Base-by-base conservation (phyloP, 768 basidiomycete genomes). In the Macrolepiota dolichaula region DNA sequence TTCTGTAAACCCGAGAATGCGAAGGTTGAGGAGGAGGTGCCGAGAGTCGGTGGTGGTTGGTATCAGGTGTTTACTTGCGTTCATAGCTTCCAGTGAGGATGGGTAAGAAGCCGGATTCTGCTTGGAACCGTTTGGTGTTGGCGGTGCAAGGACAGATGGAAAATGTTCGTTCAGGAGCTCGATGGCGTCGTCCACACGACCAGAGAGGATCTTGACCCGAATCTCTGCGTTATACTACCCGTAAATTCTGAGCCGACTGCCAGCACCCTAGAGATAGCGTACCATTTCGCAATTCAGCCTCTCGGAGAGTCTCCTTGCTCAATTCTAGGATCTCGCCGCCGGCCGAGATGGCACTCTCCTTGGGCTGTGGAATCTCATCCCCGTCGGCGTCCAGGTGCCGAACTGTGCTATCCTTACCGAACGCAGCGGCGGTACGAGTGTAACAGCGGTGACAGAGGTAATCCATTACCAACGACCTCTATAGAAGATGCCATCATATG, bases 1-100 rank as follows among this genome's bases (percentile, higher is more conserved):
- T 72, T 98, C 96, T 68, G 92, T 87, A 75, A 97, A 98, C 1
- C 85, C 84, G 44, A 91, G 87, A 51, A 97, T 91, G 53, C 88
- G 89, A 40, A 98, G 85, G 69, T 97, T 95, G 63, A 98, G 81
- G 17, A 79, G 77, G 55, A 96, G 79, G 66, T 94, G 92, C 1
- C 77, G 72, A n/a, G 94, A 89, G 51, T 88, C 80, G 27, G 87
- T 79, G 5, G 93, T 88, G 1, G 84, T 88, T 2, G 85, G 74
- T 25, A 83, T 75, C 22, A 82, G 71, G 64, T 85, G 88, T 59
- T 81, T 72, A 37, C 69, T 70, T 25, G 66, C 76, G 40, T 66
- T 73, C 62, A 67, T 76, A 62, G 70, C 68, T 17, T 66, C 55
- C 51, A 52, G 13, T 27, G 57, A 40, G 2, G 68, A 62, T 50